A percentile compares a stretch with the other conserved stretches of the same genome.
phyloP scores from a whole-genome alignment of 2,329 filamentous ascomycete genomes.

The Colletotrichum nymphaeae region DNA sequence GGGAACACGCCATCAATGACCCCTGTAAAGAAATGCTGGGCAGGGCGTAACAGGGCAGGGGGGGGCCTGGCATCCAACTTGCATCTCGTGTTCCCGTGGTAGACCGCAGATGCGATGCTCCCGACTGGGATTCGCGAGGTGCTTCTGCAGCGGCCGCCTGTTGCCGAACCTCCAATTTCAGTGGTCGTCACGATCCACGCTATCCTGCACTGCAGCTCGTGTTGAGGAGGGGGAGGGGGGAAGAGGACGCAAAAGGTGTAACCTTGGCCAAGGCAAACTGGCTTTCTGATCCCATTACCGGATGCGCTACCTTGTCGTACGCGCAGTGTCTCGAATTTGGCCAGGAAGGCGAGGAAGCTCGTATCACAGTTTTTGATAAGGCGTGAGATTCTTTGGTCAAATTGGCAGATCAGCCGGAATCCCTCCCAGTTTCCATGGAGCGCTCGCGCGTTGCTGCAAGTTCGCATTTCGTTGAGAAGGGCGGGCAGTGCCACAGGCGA shows the following conservation, averaged over 20 bases:
- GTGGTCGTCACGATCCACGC: background rate
- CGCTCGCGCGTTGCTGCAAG: background rate
- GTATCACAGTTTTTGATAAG: constrained; percentile 1
- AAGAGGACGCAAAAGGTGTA: background rate
- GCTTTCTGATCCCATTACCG: background rate
- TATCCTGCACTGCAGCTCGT: constrained; percentile 22
- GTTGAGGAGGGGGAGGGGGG: background rate
- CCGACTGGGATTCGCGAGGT: background rate
- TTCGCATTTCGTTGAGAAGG: background rate
- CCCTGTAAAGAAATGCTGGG: background rate
- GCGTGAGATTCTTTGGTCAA: background rate
- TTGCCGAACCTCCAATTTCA: background rate
- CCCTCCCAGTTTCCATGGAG: background rate
- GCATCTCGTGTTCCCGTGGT: background rate
- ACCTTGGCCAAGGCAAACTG: constrained; percentile 10
- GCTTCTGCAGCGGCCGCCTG: constrained; percentile 14
- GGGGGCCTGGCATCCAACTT: background rate
- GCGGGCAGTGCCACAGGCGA: background rate
- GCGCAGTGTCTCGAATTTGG: constrained; percentile 3
- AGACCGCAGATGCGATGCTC: background rate
- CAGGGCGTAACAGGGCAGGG: background rate
- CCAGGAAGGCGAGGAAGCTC: background rate
- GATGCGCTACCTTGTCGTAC: background rate
- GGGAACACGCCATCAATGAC: background rate
- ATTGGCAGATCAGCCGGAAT: background rate